A percentile compares a stretch with the other conserved stretches of the same genome.
Evolutionary conservation across 805 yeast species (phyloP).

Genomic region (Lipomyces sp.): DNA sequence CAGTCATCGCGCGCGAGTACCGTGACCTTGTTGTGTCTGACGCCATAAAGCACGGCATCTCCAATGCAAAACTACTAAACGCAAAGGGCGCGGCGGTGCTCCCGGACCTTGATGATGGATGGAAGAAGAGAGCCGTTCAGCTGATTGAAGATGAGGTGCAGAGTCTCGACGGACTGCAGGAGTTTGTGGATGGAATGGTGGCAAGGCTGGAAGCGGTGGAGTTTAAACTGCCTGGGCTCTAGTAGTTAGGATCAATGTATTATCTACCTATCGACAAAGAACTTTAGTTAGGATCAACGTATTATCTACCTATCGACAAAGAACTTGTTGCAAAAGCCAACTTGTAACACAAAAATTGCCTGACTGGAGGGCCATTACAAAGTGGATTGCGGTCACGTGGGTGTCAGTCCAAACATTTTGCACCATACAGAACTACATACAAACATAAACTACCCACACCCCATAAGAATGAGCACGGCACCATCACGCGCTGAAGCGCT

Average conservation of each 20-base stretch:
- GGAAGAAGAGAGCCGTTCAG: slow-evolving; percentile 9
- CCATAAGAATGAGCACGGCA: too few species aligned
- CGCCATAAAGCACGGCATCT: slow-evolving; percentile 31
- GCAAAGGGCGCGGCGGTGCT: slow-evolving; percentile 16
- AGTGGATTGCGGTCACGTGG: too few species aligned
- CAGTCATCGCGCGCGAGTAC: slow-evolving; percentile 30
- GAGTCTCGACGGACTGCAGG: slow-evolving; percentile 9
- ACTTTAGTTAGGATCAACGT: too few species aligned
- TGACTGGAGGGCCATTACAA: too few species aligned
- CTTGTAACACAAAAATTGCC: too few species aligned
- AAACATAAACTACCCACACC: too few species aligned
- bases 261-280: too few species aligned
- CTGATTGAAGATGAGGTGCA: slow-evolving; percentile 23
- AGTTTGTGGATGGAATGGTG: slow-evolving; percentile 5
- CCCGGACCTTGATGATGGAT: slow-evolving; percentile 31
- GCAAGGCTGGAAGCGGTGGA: slow-evolving; percentile 5
- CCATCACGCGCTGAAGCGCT: slow-evolving; percentile 5
- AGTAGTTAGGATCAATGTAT: too few species aligned
- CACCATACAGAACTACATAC: too few species aligned
- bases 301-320: too few species aligned
- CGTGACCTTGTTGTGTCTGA: slow-evolving; percentile 34
- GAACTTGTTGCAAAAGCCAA: too few species aligned
- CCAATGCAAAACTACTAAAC: slow-evolving; percentile 6
- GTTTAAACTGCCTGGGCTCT: slow-evolving; percentile 16
- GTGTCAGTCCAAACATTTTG: too few species aligned